Evolutionary conservation across 768 basidiomycete species (phyloP), one percentile per base, ranked within the genome.

Genomic region (Naganishia randhawae): DNA sequence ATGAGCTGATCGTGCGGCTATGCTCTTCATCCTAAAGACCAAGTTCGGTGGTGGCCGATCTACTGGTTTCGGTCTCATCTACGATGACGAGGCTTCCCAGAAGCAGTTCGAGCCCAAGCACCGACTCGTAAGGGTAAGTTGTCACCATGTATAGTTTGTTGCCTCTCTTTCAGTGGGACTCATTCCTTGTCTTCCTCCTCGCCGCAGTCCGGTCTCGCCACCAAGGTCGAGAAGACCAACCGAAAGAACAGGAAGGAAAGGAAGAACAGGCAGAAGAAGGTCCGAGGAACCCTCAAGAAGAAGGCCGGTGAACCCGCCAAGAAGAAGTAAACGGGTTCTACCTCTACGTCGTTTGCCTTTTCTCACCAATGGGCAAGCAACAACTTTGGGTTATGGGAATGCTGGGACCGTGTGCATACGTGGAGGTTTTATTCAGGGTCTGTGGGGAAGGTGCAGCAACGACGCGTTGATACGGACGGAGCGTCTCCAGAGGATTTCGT

Each of bases 211-310:
- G 82, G 81, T 67, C 80, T 83, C 72, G 81, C 81, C 72, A 68
- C 84, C 71, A 96, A 97, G 84, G 87, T 89, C 71, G 90, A 92
- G 50, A 92, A 89, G 82, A 84, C 95, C 64, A 92, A 92, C 72
- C 89, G 96, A 78, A 98, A 98, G 82, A 87, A 98, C 82, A 89
- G 96, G 82, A 97, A 98, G 85, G 95, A 98, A 85, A 88, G 96
- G 78, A 99, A 99, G 87, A 99, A 99, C 84, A 88, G 95, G 80
- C 86, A 90, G 71, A 99, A 99, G 90, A 98, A 97, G 88, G 94
- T 93, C 83, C 91, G 94, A 78, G 94, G 95, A 75, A 93, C 90
- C 81, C 90, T 90, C 85, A 98, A 97, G 86, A 71, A 83, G 84
- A 97, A 96, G 88, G 92, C 92, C 66, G 77, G 71, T 42, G 80